Base-by-base conservation (phyloP, 495 filamentous ascomycete genomes). In the Terfezia boudieri region DNA sequence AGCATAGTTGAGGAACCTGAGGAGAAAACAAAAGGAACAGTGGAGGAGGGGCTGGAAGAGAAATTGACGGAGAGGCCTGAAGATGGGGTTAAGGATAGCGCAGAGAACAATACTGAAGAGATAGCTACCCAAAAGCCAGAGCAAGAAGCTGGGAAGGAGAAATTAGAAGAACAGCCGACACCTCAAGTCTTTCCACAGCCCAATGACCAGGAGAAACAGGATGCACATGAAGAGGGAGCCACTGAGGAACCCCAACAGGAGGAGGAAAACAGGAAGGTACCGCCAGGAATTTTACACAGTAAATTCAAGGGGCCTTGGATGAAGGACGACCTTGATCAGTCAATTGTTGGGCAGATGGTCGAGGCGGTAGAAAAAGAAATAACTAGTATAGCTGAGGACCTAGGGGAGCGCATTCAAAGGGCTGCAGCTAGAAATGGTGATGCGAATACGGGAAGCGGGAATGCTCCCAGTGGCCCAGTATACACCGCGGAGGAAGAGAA, bases 321-420 rank as follows among this genome's bases (percentile, higher is more conserved):
- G 52, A 61, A 54, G 22, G 61, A 59, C 22, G 56, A 59, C 23
- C 51, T 59, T 14, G 56, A 64, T 48, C 50, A 56, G 17, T 53
- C 56, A 4, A 16, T 49, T 11, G 26, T 64, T 7, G 52, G 55
- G 10, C 58, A 54, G 17, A 56, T 55, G 6, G 53, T 55, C 10
- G 62, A 61, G 37, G 56, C 60, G 35, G 59, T 41, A 4, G 61
- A 59, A 48, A 56, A 51, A 14, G 62, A 61, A 32, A 51, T 64
- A 16, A 37, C 58, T 12, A 56, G 43, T 9, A 41, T 64, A 32
- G 36, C 38, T 12, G 54, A 48, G 9, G 61, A 56, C 35, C 53
- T 59, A 14, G 56, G 53, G n/a, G 55, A 37, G 4, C 53, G 61
- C 38, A 61, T 64, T 1, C 41, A 32, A 32, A 32, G 0, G 26